These are phyloP conservation scores for Daldinia decipiens DNA, from an alignment of 495 filamentous ascomycete species.

Conservation along the genomic window DNA sequence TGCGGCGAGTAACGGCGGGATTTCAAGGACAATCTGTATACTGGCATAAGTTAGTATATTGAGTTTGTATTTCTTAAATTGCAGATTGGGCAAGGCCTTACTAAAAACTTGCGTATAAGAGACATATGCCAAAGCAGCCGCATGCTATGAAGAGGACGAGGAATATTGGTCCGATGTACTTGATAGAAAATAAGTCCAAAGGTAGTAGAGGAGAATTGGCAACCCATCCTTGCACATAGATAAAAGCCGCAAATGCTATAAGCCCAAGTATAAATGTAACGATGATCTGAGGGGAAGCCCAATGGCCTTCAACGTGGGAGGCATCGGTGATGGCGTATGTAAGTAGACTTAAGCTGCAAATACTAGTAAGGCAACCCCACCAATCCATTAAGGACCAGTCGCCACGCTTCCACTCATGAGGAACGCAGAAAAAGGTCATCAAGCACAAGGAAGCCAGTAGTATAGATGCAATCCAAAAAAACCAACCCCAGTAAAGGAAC, in stretches of 20 bases:
- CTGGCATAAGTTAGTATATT: background rate
- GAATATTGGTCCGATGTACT: constrained; percentile 69
- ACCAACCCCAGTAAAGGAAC: constrained; percentile 71
- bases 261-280: constrained; percentile 63
- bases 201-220: constrained; percentile 52
- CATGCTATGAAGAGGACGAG: constrained; percentile 71
- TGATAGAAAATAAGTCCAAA: background rate
- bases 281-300: constrained; percentile 72
- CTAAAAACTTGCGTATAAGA: constrained; percentile 77
- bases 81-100: constrained; percentile 59
- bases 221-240: constrained; percentile 74
- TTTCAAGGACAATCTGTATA: constrained; percentile 64
- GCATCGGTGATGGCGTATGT: constrained; percentile 77
- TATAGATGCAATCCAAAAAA: constrained; percentile 74
- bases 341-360: constrained; percentile 67
- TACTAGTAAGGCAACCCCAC: constrained; percentile 54
- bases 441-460: constrained; percentile 50
- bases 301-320: constrained; percentile 68
- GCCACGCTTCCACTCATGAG: constrained; percentile 63
- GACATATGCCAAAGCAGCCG: constrained; percentile 72
- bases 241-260: constrained; percentile 57
- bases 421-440: constrained; percentile 66
- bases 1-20: constrained; percentile 69
- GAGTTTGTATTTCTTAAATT: background rate
- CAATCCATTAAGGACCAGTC: constrained; percentile 25